phyloP scores from a whole-genome alignment of 345 rosid genomes.

The Arabidopsis arenosa region DNA sequence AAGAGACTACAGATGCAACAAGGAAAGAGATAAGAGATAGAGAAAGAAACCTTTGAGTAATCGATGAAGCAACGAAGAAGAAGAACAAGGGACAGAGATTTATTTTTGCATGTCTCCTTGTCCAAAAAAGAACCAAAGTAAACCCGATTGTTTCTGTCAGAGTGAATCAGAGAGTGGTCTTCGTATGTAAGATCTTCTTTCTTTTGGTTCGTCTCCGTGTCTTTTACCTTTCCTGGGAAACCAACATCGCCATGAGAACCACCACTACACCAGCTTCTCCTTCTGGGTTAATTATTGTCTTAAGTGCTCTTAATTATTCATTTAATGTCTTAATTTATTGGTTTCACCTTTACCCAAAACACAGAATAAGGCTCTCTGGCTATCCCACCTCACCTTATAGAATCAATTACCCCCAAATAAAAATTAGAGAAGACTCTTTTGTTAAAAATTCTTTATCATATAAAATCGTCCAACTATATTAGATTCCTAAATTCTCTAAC shows the following conservation, averaged over 20 bases:
- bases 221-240: conserved; percentile 28
- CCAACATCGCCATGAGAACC: conserved; percentile 43
- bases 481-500: conserved; percentile 36
- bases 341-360: conserved; percentile 40
- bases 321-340: conserved; percentile 30
- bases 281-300: conserved; percentile 36
- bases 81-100: conserved; percentile 25
- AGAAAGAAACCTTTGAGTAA: conserved; percentile 12
- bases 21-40: neutral
- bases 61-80: conserved; percentile 13
- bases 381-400: conserved; percentile 36
- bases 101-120: conserved; percentile 38
- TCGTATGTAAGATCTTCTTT: neutral
- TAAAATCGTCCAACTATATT: conserved; percentile 6
- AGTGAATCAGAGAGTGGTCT: conserved; percentile 38
- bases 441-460: neutral
- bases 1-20: conserved; percentile 1
- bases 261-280: conserved; percentile 27
- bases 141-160: neutral
- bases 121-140: conserved; percentile 18
- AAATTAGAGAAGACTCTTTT: neutral
- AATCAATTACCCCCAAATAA: neutral
- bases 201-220: conserved; percentile 18
- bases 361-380: conserved; percentile 35
- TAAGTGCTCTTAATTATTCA: conserved; percentile 39